Evolutionary conservation across 805 yeast genomes (phyloP).

Genomic region (Pichia sporocuriosa): DNA sequence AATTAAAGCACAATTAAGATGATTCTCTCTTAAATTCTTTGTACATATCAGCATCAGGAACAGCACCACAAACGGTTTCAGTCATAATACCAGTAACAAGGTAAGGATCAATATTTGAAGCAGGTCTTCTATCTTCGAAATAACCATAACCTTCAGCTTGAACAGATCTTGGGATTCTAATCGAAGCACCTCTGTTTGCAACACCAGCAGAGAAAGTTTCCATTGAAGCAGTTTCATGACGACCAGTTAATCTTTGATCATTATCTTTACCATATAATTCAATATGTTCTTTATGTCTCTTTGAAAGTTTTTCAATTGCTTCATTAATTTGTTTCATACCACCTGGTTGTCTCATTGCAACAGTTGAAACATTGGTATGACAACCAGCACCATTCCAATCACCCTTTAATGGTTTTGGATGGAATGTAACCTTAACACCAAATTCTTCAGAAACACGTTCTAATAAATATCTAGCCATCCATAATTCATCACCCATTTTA

Average conservation of each 20-base stretch:
- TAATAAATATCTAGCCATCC: conserved; percentile 91
- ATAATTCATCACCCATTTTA: conserved; percentile 93
- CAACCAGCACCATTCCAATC: conserved; percentile 99
- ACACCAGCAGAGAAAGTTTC: conserved; percentile 91
- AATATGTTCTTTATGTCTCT: conserved; percentile 96
- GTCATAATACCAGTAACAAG: conserved; percentile 97
- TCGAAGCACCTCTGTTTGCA: conserved; percentile 99
- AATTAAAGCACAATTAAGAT: conserved; percentile 16
- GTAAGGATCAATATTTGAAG: conserved; percentile 98
- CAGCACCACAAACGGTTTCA: conserved; percentile 92
- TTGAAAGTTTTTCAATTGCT: conserved; percentile 87
- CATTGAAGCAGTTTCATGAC: conserved; percentile 97
- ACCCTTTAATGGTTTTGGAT: conserved; percentile 98
- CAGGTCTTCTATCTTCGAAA: conserved; percentile 99
- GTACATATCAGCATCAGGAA: conserved; percentile 91
- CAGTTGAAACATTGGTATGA: conserved; percentile 97
- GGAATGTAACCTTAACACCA: conserved; percentile 97
- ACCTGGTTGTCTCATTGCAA: conserved; percentile 85
- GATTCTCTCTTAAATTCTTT: conserved; percentile 81
- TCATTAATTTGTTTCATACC: conserved; percentile 93
- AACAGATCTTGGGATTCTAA: conserved; percentile 98
- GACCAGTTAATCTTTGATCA: conserved; percentile 92
- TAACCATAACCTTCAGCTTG: conserved; percentile 97
- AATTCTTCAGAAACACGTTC: conserved; percentile 97
- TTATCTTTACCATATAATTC: conserved; percentile 93